These are phyloP conservation scores for Lupinus albus DNA, from an alignment of 306 rosid species.

Conservation along the genomic window DNA sequence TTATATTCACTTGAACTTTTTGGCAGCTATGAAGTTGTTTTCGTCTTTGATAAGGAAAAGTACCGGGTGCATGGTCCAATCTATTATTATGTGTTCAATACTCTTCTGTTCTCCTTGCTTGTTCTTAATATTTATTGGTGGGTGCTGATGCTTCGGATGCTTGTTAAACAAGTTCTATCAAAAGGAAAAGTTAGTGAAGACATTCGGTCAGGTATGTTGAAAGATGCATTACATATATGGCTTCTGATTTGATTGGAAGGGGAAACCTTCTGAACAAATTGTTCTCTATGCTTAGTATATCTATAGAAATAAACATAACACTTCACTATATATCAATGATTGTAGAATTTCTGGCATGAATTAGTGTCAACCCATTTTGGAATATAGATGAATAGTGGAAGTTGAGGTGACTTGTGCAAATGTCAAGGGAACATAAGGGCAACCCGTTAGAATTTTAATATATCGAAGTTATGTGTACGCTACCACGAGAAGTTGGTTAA, in stretches of 20 bases:
- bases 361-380: neutral
- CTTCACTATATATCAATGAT: neutral
- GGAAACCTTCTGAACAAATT: neutral
- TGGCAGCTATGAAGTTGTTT: conserved; percentile 81
- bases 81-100: conserved; percentile 80
- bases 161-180: conserved; percentile 81
- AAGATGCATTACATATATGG: conserved; percentile 18
- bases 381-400: neutral
- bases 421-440: neutral
- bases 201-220: conserved; percentile 89
- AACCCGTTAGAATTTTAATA: too few species aligned
- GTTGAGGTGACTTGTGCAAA: conserved; percentile 18
- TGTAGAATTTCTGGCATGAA: conserved; percentile 1
- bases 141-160: conserved; percentile 92
- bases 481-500: neutral
- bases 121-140: conserved; percentile 90
- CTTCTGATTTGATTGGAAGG: conserved; percentile 9
- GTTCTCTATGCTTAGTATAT: conserved; percentile 1
- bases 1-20: conserved; percentile 34
- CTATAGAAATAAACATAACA: neutral
- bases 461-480: neutral
- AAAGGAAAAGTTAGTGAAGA: conserved; percentile 85
- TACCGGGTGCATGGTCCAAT: conserved; percentile 66
- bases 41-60: conserved; percentile 59
- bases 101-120: conserved; percentile 77